phyloP scores from a whole-genome alignment of 2,329 filamentous ascomycete species.

The Trichoderma sp. region DNA sequence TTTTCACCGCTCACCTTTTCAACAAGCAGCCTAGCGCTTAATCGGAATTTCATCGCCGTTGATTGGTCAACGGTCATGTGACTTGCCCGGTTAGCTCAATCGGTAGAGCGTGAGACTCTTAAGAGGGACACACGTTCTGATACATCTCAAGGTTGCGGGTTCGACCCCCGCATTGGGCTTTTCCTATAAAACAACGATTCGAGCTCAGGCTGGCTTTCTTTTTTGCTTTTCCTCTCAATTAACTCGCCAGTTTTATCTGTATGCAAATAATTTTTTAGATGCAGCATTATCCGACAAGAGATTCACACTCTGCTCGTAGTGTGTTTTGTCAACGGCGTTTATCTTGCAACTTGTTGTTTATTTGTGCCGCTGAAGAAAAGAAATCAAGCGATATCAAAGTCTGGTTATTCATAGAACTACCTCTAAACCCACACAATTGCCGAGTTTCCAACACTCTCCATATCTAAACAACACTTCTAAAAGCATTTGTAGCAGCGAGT shows the following conservation, averaged over 20 bases:
- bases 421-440: background rate
- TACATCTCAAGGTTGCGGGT: slow-evolving; percentile 59
- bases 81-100: slow-evolving; percentile 46
- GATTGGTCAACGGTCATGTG: background rate
- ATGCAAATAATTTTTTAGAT: background rate
- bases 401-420: background rate
- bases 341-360: too few relatives aligned
- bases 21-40: background rate
- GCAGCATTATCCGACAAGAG: background rate
- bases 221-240: too few relatives aligned
- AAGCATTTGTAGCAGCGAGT: background rate
- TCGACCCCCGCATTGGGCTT: slow-evolving; percentile 52
- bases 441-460: background rate
- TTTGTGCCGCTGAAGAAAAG: too few relatives aligned
- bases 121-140: slow-evolving; percentile 34
- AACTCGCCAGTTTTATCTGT: too few relatives aligned
- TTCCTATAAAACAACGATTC: slow-evolving; percentile 40
- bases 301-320: background rate
- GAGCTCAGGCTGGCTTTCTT: background rate
- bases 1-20: fast-evolving
- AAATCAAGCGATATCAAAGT: background rate
- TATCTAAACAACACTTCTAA: background rate
- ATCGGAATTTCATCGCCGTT: background rate
- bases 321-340: background rate
- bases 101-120: slow-evolving; percentile 73